A percentile compares a stretch with the other conserved stretches of the same genome.
phyloP scores from a whole-genome alignment of 2,329 filamentous ascomycete species.

The Talaromyces marneffei region DNA sequence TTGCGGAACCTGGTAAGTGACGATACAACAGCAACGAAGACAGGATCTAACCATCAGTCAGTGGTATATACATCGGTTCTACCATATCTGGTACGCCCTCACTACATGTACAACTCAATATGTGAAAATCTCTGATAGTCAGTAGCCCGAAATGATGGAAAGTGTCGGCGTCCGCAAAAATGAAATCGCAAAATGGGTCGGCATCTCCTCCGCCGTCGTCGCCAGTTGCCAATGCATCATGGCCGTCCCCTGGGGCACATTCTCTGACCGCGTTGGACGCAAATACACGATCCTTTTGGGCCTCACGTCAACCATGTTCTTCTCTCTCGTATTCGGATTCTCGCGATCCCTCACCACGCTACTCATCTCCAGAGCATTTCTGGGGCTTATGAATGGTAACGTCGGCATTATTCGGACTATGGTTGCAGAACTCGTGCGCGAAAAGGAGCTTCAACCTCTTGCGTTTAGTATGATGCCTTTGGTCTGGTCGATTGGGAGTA shows the following conservation, averaged over 20 bases:
- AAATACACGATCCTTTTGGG: slow-evolving; percentile 75
- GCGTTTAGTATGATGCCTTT: slow-evolving; percentile 94
- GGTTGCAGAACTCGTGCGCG: slow-evolving; percentile 86
- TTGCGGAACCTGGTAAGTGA: slow-evolving; percentile 60
- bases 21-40: slow-evolving; percentile 25
- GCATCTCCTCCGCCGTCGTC: slow-evolving; percentile 65
- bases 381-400: slow-evolving; percentile 83
- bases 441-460: slow-evolving; percentile 76
- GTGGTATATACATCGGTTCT: slow-evolving; percentile 63
- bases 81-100: slow-evolving; percentile 48
- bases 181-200: slow-evolving; percentile 75
- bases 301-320: slow-evolving; percentile 71
- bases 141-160: slow-evolving; percentile 70
- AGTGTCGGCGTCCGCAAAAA: slow-evolving; percentile 63
- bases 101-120: slow-evolving; percentile 2
- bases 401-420: slow-evolving; percentile 82
- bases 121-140: not conserved
- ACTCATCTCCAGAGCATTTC: slow-evolving; percentile 67
- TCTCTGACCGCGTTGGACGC: slow-evolving; percentile 72
- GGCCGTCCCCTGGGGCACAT: slow-evolving; percentile 68
- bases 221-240: slow-evolving; percentile 66
- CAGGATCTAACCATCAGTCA: slow-evolving; percentile 22
- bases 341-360: slow-evolving; percentile 75
- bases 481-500: slow-evolving; percentile 79
- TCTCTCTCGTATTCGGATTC: slow-evolving; percentile 77